Evolutionary conservation across 2,329 filamentous ascomycete species (phyloP).

Genomic region (Aspergillus hortae): DNA sequence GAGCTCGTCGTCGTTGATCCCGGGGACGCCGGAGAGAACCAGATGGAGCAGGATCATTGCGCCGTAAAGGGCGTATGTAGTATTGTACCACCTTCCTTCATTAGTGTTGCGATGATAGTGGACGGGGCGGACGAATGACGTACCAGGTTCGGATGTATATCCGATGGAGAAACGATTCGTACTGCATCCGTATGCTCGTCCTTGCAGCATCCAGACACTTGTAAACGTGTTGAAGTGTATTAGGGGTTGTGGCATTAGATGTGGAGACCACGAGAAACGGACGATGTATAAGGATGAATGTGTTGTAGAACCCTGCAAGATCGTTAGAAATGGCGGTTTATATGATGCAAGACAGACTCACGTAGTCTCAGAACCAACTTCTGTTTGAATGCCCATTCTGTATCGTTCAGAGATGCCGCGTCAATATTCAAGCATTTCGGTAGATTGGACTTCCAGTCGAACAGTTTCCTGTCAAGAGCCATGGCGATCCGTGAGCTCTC

Average conservation of each 20-base stretch:
- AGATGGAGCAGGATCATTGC: constrained; percentile 31
- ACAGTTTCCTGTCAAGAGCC: constrained; percentile 16
- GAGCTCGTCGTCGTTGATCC: constrained; percentile 18
- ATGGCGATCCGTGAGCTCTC: constrained; percentile 22
- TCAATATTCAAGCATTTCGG: constrained; percentile 19
- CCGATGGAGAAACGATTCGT: constrained; percentile 27
- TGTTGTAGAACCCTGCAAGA: constrained; percentile 25
- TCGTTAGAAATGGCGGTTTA: neutral
- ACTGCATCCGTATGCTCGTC: constrained; percentile 25
- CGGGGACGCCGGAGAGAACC: constrained; percentile 19
- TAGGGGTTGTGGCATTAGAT: constrained; percentile 4
- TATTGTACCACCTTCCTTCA: constrained; percentile 27
- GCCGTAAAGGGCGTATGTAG: constrained; percentile 31
- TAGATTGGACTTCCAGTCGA: constrained; percentile 19
- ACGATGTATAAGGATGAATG: constrained; percentile 27
- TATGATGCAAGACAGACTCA: constrained; percentile 4
- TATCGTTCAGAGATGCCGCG: constrained; percentile 21
- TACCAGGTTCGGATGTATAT: constrained; percentile 31
- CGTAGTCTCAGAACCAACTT: constrained; percentile 28
- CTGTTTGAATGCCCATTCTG: constrained; percentile 29
- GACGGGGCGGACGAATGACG: neutral
- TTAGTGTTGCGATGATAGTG: neutral
- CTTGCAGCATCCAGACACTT: constrained; percentile 25
- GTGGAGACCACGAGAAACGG: constrained; percentile 24
- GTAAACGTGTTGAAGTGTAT: constrained; percentile 19